Evolutionary conservation across 345 rosid species (phyloP).

Genomic region (Salix suchowensis): DNA sequence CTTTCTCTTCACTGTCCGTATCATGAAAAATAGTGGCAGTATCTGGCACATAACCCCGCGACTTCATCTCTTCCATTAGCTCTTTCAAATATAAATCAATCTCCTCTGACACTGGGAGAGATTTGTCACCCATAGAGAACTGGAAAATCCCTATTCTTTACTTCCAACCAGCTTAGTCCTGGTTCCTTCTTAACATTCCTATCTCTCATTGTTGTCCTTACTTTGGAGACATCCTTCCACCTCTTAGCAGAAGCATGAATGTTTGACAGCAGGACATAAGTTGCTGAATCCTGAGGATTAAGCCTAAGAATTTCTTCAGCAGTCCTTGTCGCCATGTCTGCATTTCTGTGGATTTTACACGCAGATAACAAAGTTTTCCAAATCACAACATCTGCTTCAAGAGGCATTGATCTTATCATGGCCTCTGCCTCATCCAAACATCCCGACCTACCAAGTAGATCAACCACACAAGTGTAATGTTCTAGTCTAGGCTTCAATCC

Average conservation of each 20-base stretch:
- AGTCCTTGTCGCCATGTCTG: conserved; percentile 51
- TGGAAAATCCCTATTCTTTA: conserved; percentile 51
- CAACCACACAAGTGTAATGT: conserved; percentile 70
- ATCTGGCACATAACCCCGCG: conserved; percentile 63
- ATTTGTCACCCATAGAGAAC: conserved; percentile 59
- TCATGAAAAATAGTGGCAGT: conserved; percentile 51
- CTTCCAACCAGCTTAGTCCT: conserved; percentile 76
- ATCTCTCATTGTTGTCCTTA: conserved; percentile 60
- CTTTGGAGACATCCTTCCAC: conserved; percentile 62
- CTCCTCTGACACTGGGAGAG: conserved; percentile 47
- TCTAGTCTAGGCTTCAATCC: conserved; percentile 46
- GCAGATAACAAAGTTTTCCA: conserved; percentile 82
- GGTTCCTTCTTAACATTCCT: conserved; percentile 67
- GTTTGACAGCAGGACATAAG: conserved; percentile 65
- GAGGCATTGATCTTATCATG: conserved; percentile 59
- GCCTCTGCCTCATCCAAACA: conserved; percentile 59
- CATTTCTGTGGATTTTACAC: conserved; percentile 54
- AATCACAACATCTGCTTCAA: conserved; percentile 50
- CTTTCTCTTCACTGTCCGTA: conserved; percentile 77
- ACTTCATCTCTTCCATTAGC: conserved; percentile 57
- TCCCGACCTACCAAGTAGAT: conserved; percentile 67
- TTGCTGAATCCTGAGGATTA: conserved; percentile 63
- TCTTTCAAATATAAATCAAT: conserved; percentile 58
- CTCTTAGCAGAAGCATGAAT: conserved; percentile 58
- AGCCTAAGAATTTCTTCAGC: conserved; percentile 53